Base-by-base conservation (phyloP, 176 grass and related monocot species). In the Ensete ventricosum region DNA sequence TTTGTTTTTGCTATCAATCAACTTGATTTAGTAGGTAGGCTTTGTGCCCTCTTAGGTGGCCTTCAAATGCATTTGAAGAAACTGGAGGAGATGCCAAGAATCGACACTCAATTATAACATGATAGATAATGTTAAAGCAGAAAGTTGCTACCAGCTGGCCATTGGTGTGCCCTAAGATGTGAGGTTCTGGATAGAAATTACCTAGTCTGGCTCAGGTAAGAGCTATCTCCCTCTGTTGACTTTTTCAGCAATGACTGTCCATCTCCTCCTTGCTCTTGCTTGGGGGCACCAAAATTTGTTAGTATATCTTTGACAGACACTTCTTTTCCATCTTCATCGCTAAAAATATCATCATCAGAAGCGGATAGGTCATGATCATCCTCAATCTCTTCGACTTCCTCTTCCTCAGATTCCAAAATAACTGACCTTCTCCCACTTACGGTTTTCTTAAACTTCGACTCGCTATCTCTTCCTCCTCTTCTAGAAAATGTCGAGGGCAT, bases 161-260 rank as follows among this genome's bases (percentile, higher is more conserved):
- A 0, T 11, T 1, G n/a, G 57, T 17, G 8, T 17, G 8, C 5
- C 5, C 67, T 60, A 77, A 63, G 11, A 52, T 53, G 27, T 9
- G 9, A 51, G 17, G 5, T 26, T 21, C 2, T 1, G 54, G 11
- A 26, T n/a, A 60, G 57, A 77, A 20, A 48, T 34, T 96, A 97
- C 93, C 93, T 69, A 73, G 89, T 97, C 7, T 90, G 83, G 25
- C 87, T 97, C 34, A 97, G 87, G 81, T 97, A 92, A 14, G 87
- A 88, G 17, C 87, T 85, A 70, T 89, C 84, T 53, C 88, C 82
- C 25, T 76, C 87, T 26, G 75, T 5, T 43, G 23, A 74, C 25
- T 26, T 73, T 16, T 48, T 83, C 14, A 1, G 52, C 14, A 16
- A 52, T 43, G 71, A 20, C 16, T 27, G 72, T 74, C 4, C 52